Base-by-base conservation (phyloP, 495 filamentous ascomycete species). In the Aspergillus mulundensis region DNA sequence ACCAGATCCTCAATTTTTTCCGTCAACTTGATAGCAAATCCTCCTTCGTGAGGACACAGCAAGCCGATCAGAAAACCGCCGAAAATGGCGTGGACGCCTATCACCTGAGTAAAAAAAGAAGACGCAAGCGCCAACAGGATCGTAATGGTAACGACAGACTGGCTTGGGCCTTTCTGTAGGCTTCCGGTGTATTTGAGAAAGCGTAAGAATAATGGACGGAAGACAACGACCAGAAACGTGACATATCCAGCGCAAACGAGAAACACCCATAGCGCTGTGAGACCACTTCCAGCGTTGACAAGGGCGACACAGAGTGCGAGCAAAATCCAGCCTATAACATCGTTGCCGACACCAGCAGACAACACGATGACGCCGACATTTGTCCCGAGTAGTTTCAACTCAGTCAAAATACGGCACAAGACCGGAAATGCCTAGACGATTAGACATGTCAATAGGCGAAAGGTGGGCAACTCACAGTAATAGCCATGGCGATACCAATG, bases 1-100 rank as follows among this genome's bases (percentile, higher is more conserved):
- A 98, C 87, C 7, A 98, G 72, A 73, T 98, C 94, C 66, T 98
- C 94, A 50, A 98, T 83, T 76, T 97, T 98, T 65, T 98, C 94
- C 0, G 92, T 93, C 55, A 98, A 70, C 60, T 94, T 91, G 67
- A 97, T 95, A 16, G 91, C 88, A 69, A 97, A 98, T 7, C 93
- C 93, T 38, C 89, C 89, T 48, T 97, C 88, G 63, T 96, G 94
- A 0, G 94, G 94, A 66, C 92, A 96, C 53, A 98, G 91, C 52
- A 98, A 61, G 14, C 94, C 94, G 56, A 94, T 82, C 15, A 96
- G 68, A 65, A 98, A 98, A 3, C 81, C 85, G 25, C 93, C 93
- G 62, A 96, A 95, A 66, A 95, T 95, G 43, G 91, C 84, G 71
- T 96, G 91, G 10, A 93, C 80, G 18, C 94, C 94, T 65, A 98